Evolutionary conservation across 331 rosid genomes (phyloP).

Genomic region (Dryas integrifolia): DNA sequence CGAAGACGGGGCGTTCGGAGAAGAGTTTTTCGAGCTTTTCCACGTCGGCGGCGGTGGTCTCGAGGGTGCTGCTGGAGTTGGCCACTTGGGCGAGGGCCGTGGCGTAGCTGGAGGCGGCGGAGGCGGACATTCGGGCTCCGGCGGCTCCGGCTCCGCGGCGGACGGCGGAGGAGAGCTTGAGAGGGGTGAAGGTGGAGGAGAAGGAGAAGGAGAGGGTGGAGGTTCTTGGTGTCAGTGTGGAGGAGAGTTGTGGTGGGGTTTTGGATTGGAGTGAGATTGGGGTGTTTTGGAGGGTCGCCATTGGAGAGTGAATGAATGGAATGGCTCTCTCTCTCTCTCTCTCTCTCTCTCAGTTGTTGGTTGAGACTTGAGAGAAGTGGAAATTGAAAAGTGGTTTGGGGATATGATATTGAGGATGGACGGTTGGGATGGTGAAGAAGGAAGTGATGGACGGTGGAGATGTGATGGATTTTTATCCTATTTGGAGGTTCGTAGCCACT

Average conservation of each 20-base stretch:
- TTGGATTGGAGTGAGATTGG: slow-evolving; percentile 58
- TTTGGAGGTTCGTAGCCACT: slow-evolving; percentile 26
- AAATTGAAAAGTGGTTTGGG: neutral
- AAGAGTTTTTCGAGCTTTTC: slow-evolving; percentile 71
- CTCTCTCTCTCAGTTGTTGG: neutral
- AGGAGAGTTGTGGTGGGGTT: slow-evolving; percentile 25
- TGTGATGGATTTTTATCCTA: slow-evolving; percentile 5
- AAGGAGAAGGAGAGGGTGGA: slow-evolving; percentile 53
- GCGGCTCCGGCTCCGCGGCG: slow-evolving; percentile 36
- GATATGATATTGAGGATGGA: neutral
- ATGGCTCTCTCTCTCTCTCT: neutral
- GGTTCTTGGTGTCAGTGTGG: slow-evolving; percentile 31
- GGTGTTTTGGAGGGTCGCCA: slow-evolving; percentile 71
- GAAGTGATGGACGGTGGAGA: slow-evolving; percentile 1
- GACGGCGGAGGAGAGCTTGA: slow-evolving; percentile 33
- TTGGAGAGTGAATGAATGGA: slow-evolving; percentile 22
- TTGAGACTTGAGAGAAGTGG: slow-evolving; percentile 6
- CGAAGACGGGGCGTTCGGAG: slow-evolving; percentile 39
- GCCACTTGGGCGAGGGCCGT: slow-evolving; percentile 73
- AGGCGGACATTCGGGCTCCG: slow-evolving; percentile 52
- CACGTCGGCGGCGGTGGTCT: slow-evolving; percentile 54
- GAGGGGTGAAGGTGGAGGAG: slow-evolving; percentile 47
- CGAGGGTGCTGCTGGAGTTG: slow-evolving; percentile 57
- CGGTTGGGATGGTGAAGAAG: slow-evolving; percentile 1
- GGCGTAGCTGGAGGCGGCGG: slow-evolving; percentile 75